These are phyloP conservation scores for Nothophaeocryptopus gaeumannii DNA, from an alignment of 2,329 filamentous ascomycete species.

Conservation along the genomic window DNA sequence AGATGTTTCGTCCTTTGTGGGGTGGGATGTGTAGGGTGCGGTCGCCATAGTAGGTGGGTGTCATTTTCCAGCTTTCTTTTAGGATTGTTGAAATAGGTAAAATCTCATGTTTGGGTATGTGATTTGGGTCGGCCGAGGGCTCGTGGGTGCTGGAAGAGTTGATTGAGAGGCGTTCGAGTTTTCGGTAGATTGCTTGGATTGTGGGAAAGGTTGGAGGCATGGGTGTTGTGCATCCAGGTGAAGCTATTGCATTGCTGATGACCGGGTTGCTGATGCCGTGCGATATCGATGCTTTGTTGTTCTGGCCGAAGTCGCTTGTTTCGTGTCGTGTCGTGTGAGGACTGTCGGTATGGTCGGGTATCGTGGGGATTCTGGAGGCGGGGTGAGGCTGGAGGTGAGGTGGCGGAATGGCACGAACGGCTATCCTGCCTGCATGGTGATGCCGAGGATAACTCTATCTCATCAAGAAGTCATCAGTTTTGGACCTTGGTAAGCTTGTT, in stretches of 20 bases:
- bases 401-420: no score
- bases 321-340: background rate
- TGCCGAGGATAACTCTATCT: no score
- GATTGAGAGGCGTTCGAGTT: conserved; percentile 16
- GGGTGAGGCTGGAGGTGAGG: no score
- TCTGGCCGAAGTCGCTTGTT: conserved; percentile 2
- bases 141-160: conserved; percentile 21
- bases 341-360: background rate
- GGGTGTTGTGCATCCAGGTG: background rate
- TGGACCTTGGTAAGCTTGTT: no score
- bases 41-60: conserved; percentile 22
- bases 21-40: conserved; percentile 25
- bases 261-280: no score
- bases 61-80: conserved; percentile 19
- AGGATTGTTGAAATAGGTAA: conserved; percentile 16
- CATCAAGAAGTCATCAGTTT: no score
- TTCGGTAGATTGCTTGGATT: conserved; percentile 19
- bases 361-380: no score
- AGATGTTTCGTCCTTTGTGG: conserved; percentile 22
- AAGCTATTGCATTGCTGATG: background rate
- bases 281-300: background rate
- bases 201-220: conserved; percentile 19
- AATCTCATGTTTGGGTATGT: conserved; percentile 10
- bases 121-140: background rate
- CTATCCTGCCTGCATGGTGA: no score